Evolutionary conservation across 441 rosid genomes (phyloP), one percentile per base, ranked within the genome.

Genomic region (Syzygium syzygioides): DNA sequence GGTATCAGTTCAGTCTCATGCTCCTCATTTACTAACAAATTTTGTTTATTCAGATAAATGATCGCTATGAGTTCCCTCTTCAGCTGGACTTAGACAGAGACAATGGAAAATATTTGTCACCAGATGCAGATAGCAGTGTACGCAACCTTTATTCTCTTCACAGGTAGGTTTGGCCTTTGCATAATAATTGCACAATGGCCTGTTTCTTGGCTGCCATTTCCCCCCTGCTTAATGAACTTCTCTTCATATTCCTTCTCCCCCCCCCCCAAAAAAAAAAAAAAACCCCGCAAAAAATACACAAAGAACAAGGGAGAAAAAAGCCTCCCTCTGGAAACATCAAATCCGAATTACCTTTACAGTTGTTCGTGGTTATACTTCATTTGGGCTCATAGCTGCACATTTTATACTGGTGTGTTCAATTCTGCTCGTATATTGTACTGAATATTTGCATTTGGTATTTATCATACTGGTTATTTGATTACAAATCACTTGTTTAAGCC

Each of bases 51-150:
- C 90, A 97, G 99, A 96, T 97, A 88, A 97, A 97, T 92, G 99
- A 97, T 89, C 98, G 98, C 86, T 97, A 97, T 91, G 99, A 97
- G 89, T 97, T 97, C 91, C 99, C 99, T 91, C 98, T 96, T 90
- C 94, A 97, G 93, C 98, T 97, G 91, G 99, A 97, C 92, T 97
- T 97, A 86, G 99, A 97, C 89, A 94, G 96, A 93, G 98, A 95
- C 55, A 86, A 94, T 90, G 94, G 98, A 54, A 97, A 94, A 90
- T 97, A 97, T 91, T 91, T 97, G 86, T 97, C 99, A 83, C 98
- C 98, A 76, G 97, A 96, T 4, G 97, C 99, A 48, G 98, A 96
- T 92, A 93, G 94, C 94, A 96, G 94, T 87, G 97, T 97, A 86
- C 95, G 98, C 83, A 97, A 97, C 91, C 97, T 97, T 85, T 97